Percentiles rank a stretch among this genome's conserved stretches.
Conservation (phyloP, 2,329 filamentous ascomycete genomes). For the Talaromyces sp. region DNA sequence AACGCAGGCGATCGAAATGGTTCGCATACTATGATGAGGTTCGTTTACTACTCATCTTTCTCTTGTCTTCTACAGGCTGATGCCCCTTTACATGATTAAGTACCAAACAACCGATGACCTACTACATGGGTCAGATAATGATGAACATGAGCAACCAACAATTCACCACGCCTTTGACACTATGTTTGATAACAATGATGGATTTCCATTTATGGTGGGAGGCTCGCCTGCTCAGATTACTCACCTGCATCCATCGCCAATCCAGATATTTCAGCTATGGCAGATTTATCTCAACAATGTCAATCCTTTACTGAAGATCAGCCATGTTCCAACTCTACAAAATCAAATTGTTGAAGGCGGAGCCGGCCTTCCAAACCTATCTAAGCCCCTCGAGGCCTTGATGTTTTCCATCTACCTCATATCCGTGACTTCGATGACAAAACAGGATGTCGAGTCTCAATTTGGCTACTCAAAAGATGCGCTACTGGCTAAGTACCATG, state of each 20-base stretch:
- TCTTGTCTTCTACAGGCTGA: background rate
- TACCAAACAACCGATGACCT: conserved; percentile 56
- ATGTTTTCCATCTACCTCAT: conserved; percentile 68
- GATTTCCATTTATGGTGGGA: conserved; percentile 61
- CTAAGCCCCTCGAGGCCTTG: conserved; percentile 26
- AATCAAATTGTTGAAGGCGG: conserved; percentile 62
- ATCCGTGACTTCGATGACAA: conserved; percentile 57
- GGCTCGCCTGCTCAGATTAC: conserved; percentile 26
- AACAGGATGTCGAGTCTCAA: conserved; percentile 53
- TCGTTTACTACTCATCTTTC: background rate
- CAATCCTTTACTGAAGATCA: conserved; percentile 63
- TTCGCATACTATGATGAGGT: conserved; percentile 21
- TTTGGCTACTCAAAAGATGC: conserved; percentile 33
- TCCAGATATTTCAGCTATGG: conserved; percentile 24
- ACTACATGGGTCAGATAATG: conserved; percentile 59
- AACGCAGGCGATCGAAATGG: conserved; percentile 13
- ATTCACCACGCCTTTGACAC: conserved; percentile 63
- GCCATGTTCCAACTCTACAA: conserved; percentile 66
- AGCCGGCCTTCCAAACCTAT: conserved; percentile 55
- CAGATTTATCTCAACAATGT: conserved; percentile 24
- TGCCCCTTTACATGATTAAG: conserved; percentile 32
- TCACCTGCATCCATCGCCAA: conserved; percentile 16
- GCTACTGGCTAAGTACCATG: conserved; percentile 42
- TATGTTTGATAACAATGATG: conserved; percentile 60
- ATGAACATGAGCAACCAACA: conserved; percentile 55